These are phyloP conservation scores for Vitis hybrid DNA, from an alignment of 177 flowering plant genomes.

Conservation along the genomic window DNA sequence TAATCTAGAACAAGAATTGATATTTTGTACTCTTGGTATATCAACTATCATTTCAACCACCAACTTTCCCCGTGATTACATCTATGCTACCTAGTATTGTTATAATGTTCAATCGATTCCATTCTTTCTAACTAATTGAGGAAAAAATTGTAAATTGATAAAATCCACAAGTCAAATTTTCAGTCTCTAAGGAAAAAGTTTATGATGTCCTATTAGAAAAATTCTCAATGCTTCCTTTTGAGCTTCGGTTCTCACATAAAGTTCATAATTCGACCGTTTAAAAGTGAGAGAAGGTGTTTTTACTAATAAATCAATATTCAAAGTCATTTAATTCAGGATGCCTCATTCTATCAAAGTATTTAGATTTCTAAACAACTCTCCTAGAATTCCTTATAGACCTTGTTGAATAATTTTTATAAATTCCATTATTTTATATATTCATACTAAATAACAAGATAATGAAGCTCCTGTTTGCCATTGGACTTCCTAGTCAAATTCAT, in stretches of 20 bases:
- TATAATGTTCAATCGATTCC: neutral
- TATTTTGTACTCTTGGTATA: neutral
- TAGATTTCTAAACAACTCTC: too few relatives aligned
- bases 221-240: neutral
- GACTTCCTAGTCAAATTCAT: too few relatives aligned
- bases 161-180: neutral
- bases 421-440: too few relatives aligned
- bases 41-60: neutral
- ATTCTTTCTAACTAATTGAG: neutral
- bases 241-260: neutral
- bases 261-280: neutral
- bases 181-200: too few relatives aligned
- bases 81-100: constrained; percentile 3
- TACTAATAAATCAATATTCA: neutral
- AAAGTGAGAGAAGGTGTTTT: neutral
- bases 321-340: too few relatives aligned
- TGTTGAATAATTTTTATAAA: too few relatives aligned
- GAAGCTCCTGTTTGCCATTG: too few relatives aligned
- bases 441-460: too few relatives aligned
- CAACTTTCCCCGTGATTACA: neutral
- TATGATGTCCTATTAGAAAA: neutral
- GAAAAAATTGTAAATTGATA: neutral
- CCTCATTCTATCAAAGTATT: too few relatives aligned
- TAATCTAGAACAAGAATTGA: neutral
- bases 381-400: too few relatives aligned